Base-by-base conservation (phyloP, 108 stramenopile species). In the Thalassiosira profunda region DNA sequence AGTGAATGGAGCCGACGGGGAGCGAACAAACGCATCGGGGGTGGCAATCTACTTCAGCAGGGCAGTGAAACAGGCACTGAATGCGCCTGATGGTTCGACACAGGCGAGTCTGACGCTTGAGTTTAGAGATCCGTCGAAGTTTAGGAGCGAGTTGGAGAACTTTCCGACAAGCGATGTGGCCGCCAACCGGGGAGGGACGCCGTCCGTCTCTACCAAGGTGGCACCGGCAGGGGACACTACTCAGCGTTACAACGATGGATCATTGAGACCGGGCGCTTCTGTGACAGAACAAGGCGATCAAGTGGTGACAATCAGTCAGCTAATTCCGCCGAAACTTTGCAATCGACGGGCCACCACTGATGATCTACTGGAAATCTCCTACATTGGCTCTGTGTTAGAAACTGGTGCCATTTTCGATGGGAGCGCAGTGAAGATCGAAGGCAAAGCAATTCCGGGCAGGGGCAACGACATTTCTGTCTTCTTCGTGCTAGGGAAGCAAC, bases 401-500 rank as follows among this genome's bases (percentile, higher is more conserved):
- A 89, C 86, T 35, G 90, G 88, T 0, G 66, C 57, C 6, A 76
- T 94, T 8, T 94, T 94, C 65, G 93, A 94, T 61, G 93, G 93
- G 25, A 83, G 81, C 20, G 87, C 90, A 1, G 67, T 94, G 56
- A 86, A 80, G 40, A 88, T 94, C 56, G 80, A 92, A 63, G 91
- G 91, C 0, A 35, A 83, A 26, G 86, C 53, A 23, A 84, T 95
- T 58, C 88, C 89, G 7, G 94, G 94, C 18, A 66, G 91, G 51
- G 91, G 91, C n/a, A 81, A 91, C 58, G 94, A 95, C 68, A 74
- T 92, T 23, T 81, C 86, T 0, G 15, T 92, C 25, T 95, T 80
- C 58, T 95, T 95, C 42, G 94, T 95, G 6, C 53, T 95, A 70
- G 91, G 91, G 21, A 92, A 92, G 47, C 94, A 92, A 72, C 94